Base-by-base conservation (phyloP, 2,329 filamentous ascomycete genomes). In the Ustulina deusta region DNA sequence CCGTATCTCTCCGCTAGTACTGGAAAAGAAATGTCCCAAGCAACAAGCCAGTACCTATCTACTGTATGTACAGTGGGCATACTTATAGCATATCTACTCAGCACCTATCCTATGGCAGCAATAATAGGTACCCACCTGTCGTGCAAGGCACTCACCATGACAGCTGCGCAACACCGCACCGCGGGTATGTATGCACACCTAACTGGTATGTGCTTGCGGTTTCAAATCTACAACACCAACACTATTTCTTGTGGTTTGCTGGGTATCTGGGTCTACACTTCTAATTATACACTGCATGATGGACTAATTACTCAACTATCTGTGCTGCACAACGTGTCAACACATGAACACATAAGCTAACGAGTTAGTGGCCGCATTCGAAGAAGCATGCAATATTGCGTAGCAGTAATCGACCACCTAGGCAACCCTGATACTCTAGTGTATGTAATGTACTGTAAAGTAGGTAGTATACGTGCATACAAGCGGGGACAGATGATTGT, bases 401-500 rank as follows among this genome's bases (percentile, higher is more conserved):
- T n/a, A n/a, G n/a, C n/a, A n/a, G n/a, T n/a, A n/a, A n/a, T n/a
- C n/a, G n/a, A n/a, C n/a, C n/a, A n/a, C n/a, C n/a, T 64, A 64
- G 54, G 62, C 62, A 55, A 27, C 10, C 49, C n/a, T 7, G 38
- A 40, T 3, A 11, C 38, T 40, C 6, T 13, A 15, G 13, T 11
- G 38, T 40, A 9, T 9, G 6, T 40, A 40, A 15, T 15, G 6
- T 61, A 62, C 40, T 48, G 57, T 34, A 42, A 44, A 36, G 44
- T 27, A 62, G n/a, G n/a, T n/a, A n/a, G n/a, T 36, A 63, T 22
- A 22, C 20, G 25, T 63, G 60, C 65, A 58, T 32, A 38, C 17
- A n/a, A 48, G 65, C 55, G 65, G 56, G 10, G 61, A 32, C 36
- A 29, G 11, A 65, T 62, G 62, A 65, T 62, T 54, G 61, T 58